Evolutionary conservation across 2,329 filamentous ascomycete genomes (phyloP).

Genomic region (Zymoseptoria passerinii): DNA sequence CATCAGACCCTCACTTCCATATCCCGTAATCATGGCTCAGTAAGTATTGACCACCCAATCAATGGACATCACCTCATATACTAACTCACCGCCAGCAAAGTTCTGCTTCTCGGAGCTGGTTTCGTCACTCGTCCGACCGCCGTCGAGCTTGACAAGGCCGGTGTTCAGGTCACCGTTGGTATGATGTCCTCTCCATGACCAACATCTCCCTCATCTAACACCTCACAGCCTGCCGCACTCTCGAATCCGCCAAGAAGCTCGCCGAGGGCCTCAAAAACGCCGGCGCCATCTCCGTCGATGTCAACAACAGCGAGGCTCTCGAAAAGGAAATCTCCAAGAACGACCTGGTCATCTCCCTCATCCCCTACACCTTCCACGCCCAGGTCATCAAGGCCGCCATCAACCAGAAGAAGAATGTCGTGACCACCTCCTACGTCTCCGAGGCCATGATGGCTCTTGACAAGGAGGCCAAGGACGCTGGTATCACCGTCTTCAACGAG

Average conservation of each 20-base stretch:
- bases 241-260: slow-evolving; percentile 68
- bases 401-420: slow-evolving; percentile 87
- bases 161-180: slow-evolving; percentile 51
- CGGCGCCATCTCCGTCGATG: slow-evolving; percentile 73
- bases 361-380: slow-evolving; percentile 86
- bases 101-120: slow-evolving; percentile 45
- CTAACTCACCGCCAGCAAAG: slow-evolving; percentile 24
- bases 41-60: neutral
- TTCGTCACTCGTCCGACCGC: slow-evolving; percentile 52
- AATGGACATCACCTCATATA: neutral
- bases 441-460: slow-evolving; percentile 89
- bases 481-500: slow-evolving; percentile 97
- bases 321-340: slow-evolving; percentile 73
- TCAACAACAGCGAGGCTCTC: slow-evolving; percentile 65
- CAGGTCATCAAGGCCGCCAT: slow-evolving; percentile 90
- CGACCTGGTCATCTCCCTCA: slow-evolving; percentile 49
- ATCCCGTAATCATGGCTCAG: neutral
- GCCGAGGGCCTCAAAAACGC: slow-evolving; percentile 63
- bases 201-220: neutral
- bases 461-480: slow-evolving; percentile 71
- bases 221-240: slow-evolving; percentile 66
- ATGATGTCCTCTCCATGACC: slow-evolving; percentile 14
- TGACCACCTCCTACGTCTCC: slow-evolving; percentile 89
- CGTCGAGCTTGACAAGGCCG: slow-evolving; percentile 50
- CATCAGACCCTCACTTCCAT: neutral